phyloP scores from a whole-genome alignment of 2,329 filamentous ascomycete species.

The Colletotrichum liriopes region DNA sequence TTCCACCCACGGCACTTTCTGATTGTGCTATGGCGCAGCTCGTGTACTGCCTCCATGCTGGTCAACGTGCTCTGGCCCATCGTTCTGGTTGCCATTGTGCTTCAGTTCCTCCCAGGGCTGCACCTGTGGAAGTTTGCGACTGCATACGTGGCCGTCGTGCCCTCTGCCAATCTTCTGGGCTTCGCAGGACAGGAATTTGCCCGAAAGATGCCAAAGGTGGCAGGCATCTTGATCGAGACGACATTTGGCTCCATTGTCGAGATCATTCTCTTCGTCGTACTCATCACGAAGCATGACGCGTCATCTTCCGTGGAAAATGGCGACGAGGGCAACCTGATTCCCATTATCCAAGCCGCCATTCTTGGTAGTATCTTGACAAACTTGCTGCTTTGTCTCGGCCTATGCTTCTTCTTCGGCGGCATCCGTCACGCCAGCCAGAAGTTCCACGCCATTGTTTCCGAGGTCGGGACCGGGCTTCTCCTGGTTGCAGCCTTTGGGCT shows the following conservation, averaged over 20 bases:
- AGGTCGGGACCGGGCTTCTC: slow-evolving; percentile 76
- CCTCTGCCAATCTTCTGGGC: slow-evolving; percentile 64
- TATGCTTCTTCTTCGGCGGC: slow-evolving; percentile 79
- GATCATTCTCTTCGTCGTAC: slow-evolving; percentile 77
- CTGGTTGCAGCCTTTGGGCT: slow-evolving; percentile 68
- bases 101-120: slow-evolving; percentile 55
- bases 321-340: slow-evolving; percentile 60
- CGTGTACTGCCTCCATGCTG: slow-evolving; percentile 60
- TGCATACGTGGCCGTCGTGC: slow-evolving; percentile 66
- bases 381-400: slow-evolving; percentile 75
- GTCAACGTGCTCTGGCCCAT: slow-evolving; percentile 67
- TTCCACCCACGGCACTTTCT: slow-evolving; percentile 61
- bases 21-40: slow-evolving; percentile 59
- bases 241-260: slow-evolving; percentile 77
- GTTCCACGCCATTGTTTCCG: slow-evolving; percentile 77
- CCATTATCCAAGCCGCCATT: slow-evolving; percentile 79
- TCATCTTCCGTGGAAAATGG: slow-evolving; percentile 44
- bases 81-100: slow-evolving; percentile 61
- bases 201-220: slow-evolving; percentile 75
- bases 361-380: slow-evolving; percentile 80
- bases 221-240: slow-evolving; percentile 67
- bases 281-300: slow-evolving; percentile 60
- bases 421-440: slow-evolving; percentile 71
- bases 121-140: slow-evolving; percentile 63
- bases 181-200: slow-evolving; percentile 73